Conservation (phyloP, 2,329 filamentous ascomycete species). For the Colletotrichum australisinense region DNA sequence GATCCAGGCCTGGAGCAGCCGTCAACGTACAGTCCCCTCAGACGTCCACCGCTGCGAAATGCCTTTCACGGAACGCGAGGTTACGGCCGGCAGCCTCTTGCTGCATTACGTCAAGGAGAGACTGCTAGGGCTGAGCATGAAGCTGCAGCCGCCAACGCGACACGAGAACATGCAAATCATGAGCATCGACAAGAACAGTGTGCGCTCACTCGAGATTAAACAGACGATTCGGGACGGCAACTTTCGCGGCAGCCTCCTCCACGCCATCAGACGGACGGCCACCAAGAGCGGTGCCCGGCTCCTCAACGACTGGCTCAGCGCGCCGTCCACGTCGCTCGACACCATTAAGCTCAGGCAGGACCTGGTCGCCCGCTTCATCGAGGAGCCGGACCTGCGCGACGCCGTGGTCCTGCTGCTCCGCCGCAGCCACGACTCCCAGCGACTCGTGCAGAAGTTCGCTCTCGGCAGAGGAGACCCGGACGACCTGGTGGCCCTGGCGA, state of each 20-base stretch:
- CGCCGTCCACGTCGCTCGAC: slow-evolving; percentile 87
- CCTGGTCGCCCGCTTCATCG: slow-evolving; percentile 80
- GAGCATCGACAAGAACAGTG: slow-evolving; percentile 91
- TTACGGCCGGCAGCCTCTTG: slow-evolving; percentile 82
- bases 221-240: slow-evolving; percentile 84
- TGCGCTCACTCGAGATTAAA: slow-evolving; percentile 89
- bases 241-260: slow-evolving; percentile 86
- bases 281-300: slow-evolving; percentile 92
- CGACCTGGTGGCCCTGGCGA: slow-evolving; percentile 85
- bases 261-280: slow-evolving; percentile 88
- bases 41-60: too few species aligned
- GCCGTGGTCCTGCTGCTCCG: slow-evolving; percentile 75
- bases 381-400: slow-evolving; percentile 75
- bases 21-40: too few species aligned
- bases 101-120: slow-evolving; percentile 86
- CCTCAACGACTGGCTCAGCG: slow-evolving; percentile 86
- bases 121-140: slow-evolving; percentile 81
- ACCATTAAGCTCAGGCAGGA: slow-evolving; percentile 85
- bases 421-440: slow-evolving; percentile 85
- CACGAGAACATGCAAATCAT: slow-evolving; percentile 82
- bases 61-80: slow-evolving; percentile 77
- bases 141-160: slow-evolving; percentile 84
- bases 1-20: too few species aligned
- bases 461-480: slow-evolving; percentile 92
- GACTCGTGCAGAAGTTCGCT: slow-evolving; percentile 93